Evolutionary conservation across 2,329 filamentous ascomycete species (phyloP), one percentile per base, ranked within the genome.

Genomic region (Nemania sp.): DNA sequence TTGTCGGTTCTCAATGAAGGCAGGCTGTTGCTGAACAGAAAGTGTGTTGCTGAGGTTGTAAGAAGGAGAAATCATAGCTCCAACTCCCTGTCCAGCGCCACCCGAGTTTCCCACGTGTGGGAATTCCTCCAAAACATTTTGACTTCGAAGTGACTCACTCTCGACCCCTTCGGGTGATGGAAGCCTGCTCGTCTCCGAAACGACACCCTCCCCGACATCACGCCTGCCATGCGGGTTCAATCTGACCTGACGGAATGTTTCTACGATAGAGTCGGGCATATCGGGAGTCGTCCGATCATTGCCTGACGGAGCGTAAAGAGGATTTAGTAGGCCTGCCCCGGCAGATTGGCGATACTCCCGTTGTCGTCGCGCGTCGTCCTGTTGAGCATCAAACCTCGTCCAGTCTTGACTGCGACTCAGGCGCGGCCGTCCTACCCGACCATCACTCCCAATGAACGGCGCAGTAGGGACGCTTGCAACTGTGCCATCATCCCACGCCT

Each of bases 201-300:
- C 52, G 25, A 62, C 50, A 13, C 63, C 64, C n/a, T 49, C 49
- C 13, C 32, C 10, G 7, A 70, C 55, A 12, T 61, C 61, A 39
- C 69, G 70, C 32, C 40, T 47, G 20, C 69, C 69, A 2, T 50
- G 7, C 5, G 57, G 18, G 39, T 59, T 59, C n/a, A 71, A 17
- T 13, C 62, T 69, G 46, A 69, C 69, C 11, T 66, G 66, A 1
- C 56, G 66, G 32, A 63, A 71, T n/a, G 65, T 69, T 20, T 72
- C 68, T 13, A 42, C 20, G 20, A 63, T 62, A 3, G 45, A 10
- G 18, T 57, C 52, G 20, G 48, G 48, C 29, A 21, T 45, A 35
- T 35, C 10, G 6, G 18, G 20, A 32, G 43, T 17, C 11, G 34
- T 17, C 3, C 18, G 25, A 21, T 37, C 29, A 34, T 10, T 25